A percentile compares a stretch with the other conserved stretches of the same genome.
Evolutionary conservation across 2,329 filamentous ascomycete genomes (phyloP).

Genomic region (Annulohypoxylon truncatum): DNA sequence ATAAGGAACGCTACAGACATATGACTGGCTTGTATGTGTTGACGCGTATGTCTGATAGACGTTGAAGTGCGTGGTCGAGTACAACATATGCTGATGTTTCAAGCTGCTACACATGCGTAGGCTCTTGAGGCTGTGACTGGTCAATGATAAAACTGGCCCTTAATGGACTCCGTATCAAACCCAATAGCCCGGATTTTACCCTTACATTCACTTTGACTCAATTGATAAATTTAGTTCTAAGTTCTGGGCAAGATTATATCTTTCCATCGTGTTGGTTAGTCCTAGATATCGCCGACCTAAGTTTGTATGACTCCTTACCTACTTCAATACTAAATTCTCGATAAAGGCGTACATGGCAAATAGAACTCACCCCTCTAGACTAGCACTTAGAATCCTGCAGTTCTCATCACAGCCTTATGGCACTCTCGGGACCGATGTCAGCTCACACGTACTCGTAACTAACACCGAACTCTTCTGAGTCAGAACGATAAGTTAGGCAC

Average conservation of each 20-base stretch:
- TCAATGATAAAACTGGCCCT: background rate
- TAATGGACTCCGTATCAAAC: background rate
- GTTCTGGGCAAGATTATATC: background rate
- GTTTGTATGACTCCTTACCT: background rate
- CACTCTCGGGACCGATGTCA: constrained; percentile 24
- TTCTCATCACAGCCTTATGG: background rate
- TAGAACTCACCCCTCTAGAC: background rate
- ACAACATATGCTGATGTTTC: constrained; percentile 42
- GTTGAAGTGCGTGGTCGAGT: constrained; percentile 24
- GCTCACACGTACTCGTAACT: constrained; percentile 7
- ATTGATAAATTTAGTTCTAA: background rate
- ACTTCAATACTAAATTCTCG: background rate
- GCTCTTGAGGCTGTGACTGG: constrained; percentile 27
- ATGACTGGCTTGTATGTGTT: constrained; percentile 14
- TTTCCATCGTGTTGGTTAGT: background rate
- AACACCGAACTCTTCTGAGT: constrained; percentile 17
- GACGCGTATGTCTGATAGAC: constrained; percentile 27
- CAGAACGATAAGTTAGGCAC: constrained; percentile 25
- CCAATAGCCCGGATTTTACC: background rate
- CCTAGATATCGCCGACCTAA: background rate
- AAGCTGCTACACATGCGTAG: constrained; percentile 27
- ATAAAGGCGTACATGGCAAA: background rate
- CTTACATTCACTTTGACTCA: too few species aligned
- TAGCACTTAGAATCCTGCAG: background rate
- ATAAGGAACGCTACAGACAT: background rate